Percentiles rank a stretch among this genome's conserved stretches.
phyloP scores from a whole-genome alignment of 352 stramenopile species.

The Thraustotheca clavata region DNA sequence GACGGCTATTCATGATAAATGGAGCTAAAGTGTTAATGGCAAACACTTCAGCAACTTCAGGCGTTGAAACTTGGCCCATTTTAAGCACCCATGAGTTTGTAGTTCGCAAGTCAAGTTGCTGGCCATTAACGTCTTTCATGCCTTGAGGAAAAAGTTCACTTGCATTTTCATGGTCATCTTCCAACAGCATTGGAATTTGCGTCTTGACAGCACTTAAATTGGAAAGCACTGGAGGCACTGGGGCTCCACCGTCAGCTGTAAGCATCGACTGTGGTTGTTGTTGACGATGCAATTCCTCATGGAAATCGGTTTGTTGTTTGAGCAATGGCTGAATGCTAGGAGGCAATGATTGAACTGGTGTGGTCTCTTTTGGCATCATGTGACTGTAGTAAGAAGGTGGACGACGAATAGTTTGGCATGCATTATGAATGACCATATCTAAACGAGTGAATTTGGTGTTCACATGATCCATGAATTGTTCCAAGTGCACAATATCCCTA shows the following conservation, averaged over 20 bases:
- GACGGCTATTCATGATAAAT: conserved; percentile 94
- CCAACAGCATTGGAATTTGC: conserved; percentile 65
- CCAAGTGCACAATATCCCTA: conserved; percentile 88
- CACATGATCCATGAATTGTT: conserved; percentile 90
- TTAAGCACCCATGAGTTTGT: conserved; percentile 95
- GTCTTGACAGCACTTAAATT: conserved; percentile 79
- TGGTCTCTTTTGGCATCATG: conserved; percentile 77
- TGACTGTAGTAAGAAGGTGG: conserved; percentile 92
- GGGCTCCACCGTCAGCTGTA: conserved; percentile 23
- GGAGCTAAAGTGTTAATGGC: conserved; percentile 95
- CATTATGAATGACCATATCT: conserved; percentile 97
- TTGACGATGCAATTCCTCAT: conserved; percentile 33
- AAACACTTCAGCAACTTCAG: conserved; percentile 83
- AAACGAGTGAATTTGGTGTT: conserved; percentile 79
- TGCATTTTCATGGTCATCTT: conserved; percentile 30
- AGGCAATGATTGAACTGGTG: conserved; percentile 41
- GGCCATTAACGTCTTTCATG: conserved; percentile 91
- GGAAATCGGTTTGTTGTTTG: conserved; percentile 73
- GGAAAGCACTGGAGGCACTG: conserved; percentile 20
- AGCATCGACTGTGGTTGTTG: conserved; percentile 43
- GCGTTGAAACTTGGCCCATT: conserved; percentile 87
- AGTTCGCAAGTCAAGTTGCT: conserved; percentile 92
- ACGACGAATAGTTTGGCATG: conserved; percentile 94
- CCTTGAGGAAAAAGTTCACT: conserved; percentile 54
- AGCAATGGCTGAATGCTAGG: conserved; percentile 56